Conservation (phyloP, 805 yeast species). For the Schwanniomyces pseudopolymorphus region DNA sequence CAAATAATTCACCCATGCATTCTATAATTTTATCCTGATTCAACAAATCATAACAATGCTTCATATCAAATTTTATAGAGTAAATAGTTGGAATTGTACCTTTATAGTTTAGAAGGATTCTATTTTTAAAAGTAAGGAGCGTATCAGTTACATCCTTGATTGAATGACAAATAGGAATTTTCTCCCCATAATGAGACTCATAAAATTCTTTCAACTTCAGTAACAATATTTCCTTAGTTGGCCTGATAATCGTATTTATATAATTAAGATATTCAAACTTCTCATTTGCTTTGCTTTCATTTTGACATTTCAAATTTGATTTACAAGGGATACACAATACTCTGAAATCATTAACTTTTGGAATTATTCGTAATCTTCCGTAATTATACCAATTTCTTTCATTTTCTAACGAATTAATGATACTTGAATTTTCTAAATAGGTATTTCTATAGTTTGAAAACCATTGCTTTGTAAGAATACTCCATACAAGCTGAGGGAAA, state of each 20-base stretch:
- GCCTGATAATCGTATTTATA: constrained; percentile 39
- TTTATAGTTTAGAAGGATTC: constrained; percentile 5
- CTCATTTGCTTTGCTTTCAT: constrained; percentile 26
- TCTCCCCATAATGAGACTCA: constrained; percentile 7
- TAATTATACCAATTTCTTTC: constrained; percentile 10
- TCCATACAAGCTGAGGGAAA: constrained; percentile 65
- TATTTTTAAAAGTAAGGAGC: constrained; percentile 37
- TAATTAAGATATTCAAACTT: constrained; percentile 26
- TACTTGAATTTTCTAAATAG: constrained; percentile 24
- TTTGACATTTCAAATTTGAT: background rate
- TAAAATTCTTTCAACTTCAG: constrained; percentile 2
- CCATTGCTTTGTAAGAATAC: constrained; percentile 39
- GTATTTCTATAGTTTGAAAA: constrained; percentile 39
- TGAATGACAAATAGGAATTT: constrained; percentile 36
- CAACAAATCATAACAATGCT: constrained; percentile 73
- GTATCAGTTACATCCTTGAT: constrained; percentile 43
- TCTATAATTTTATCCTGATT: constrained; percentile 45
- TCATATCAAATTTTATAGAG: constrained; percentile 72
- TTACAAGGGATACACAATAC: constrained; percentile 54
- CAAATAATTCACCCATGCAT: constrained; percentile 30
- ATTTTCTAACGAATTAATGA: background rate
- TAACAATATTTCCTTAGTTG: constrained; percentile 32
- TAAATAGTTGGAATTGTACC: constrained; percentile 37
- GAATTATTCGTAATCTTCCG: constrained; percentile 53
- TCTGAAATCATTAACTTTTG: constrained; percentile 61